Conservation (phyloP, 2,329 filamentous ascomycete genomes). For the Fusarium bactridioides region DNA sequence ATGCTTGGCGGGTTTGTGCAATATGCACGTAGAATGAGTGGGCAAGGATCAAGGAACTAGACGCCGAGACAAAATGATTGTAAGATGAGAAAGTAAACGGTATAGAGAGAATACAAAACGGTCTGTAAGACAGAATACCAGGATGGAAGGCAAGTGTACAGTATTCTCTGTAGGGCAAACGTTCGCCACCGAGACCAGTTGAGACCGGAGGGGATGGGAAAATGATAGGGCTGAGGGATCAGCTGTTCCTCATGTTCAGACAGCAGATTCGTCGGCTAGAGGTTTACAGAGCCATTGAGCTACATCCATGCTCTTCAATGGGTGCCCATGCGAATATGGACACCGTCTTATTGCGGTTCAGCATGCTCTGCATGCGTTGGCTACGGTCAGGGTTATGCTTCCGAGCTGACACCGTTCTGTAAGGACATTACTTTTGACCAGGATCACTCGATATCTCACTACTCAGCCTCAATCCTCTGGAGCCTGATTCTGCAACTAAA, state of each 20-base stretch:
- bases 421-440: background rate
- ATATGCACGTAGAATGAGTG: background rate
- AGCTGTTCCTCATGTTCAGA: constrained; percentile 27
- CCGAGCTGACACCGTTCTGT: constrained; percentile 9
- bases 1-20: constrained; percentile 5
- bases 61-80: background rate
- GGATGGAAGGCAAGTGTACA: background rate
- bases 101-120: constrained; percentile 10
- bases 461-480: constrained; percentile 26
- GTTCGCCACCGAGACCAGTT: constrained; percentile 19
- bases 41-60: constrained; percentile 8
- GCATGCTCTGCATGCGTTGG: constrained; percentile 16
- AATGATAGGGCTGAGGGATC: constrained; percentile 37
- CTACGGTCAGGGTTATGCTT: constrained; percentile 18
- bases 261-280: constrained; percentile 2
- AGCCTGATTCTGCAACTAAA: constrained; percentile 4
- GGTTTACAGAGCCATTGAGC: background rate
- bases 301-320: constrained; percentile 9
- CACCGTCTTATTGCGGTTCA: constrained; percentile 24
- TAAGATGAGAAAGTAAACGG: background rate
- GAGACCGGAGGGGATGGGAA: constrained; percentile 1
- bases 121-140: constrained; percentile 10
- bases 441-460: constrained; percentile 10
- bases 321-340: constrained; percentile 4
- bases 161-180: constrained; percentile 4